Conservation (phyloP, 768 basidiomycete genomes). For the Termitomyces sp. region DNA sequence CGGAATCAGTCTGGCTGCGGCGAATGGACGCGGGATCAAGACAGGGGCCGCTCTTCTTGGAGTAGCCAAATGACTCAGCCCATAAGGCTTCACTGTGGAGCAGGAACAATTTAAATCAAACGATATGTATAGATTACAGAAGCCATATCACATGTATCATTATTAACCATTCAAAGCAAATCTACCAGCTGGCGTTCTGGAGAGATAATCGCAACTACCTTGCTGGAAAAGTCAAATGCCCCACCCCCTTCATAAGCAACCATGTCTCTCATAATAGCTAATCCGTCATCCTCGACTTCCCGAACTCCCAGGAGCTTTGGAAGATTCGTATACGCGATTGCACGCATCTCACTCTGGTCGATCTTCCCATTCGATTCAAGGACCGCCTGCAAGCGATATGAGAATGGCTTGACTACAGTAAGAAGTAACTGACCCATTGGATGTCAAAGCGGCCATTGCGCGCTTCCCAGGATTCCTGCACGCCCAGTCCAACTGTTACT, state of each 20-base stretch:
- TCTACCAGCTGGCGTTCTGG: slow-evolving; percentile 45
- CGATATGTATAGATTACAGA: slow-evolving; percentile 12
- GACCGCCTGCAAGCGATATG: slow-evolving; percentile 26
- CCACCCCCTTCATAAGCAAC: slow-evolving; percentile 59
- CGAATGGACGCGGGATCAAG: slow-evolving; percentile 63
- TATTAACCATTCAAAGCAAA: slow-evolving; percentile 27
- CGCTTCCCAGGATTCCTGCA: slow-evolving; percentile 64
- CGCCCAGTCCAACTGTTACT: slow-evolving; percentile 78
- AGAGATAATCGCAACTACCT: slow-evolving; percentile 52
- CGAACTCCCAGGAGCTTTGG: slow-evolving; percentile 33
- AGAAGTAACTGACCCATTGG: slow-evolving; percentile 56
- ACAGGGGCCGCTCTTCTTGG: slow-evolving; percentile 63
- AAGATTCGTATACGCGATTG: slow-evolving; percentile 40
- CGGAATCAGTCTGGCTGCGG: slow-evolving; percentile 70
- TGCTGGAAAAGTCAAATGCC: slow-evolving; percentile 48
- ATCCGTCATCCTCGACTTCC: slow-evolving; percentile 29
- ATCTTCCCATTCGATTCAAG: slow-evolving; percentile 43
- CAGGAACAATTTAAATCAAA: slow-evolving; percentile 15
- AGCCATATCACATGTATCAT: slow-evolving; percentile 6
- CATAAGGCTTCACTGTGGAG: not conserved
- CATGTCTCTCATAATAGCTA: slow-evolving; percentile 36
- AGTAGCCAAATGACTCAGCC: slow-evolving; percentile 30
- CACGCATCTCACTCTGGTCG: slow-evolving; percentile 32
- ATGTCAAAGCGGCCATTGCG: slow-evolving; percentile 73
- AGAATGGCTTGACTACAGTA: not conserved